These are phyloP conservation scores for Neurospora tetraspora DNA, from an alignment of 495 filamentous ascomycete genomes.

Conservation along the genomic window DNA sequence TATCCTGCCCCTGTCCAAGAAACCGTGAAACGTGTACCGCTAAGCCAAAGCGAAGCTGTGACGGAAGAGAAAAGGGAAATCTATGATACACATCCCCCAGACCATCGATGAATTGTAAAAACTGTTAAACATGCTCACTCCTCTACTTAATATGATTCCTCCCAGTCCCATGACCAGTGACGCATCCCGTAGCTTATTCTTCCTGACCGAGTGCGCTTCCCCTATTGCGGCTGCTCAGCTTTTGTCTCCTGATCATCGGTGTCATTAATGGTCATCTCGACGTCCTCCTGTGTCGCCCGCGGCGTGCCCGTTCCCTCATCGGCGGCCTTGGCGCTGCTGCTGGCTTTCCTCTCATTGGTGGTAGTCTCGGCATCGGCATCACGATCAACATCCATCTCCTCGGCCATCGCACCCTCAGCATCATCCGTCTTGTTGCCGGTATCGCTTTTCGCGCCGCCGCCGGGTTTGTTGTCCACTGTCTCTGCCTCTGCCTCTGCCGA, in stretches of 20 bases:
- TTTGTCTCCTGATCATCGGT: conserved; percentile 25
- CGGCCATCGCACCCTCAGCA: not conserved
- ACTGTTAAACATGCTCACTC: not conserved
- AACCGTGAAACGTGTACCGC: not conserved
- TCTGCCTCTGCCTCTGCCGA: conserved; percentile 12
- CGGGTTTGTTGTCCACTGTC: not conserved
- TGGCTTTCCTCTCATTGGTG: not conserved
- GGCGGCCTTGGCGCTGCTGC: not conserved
- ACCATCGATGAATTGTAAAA: not conserved
- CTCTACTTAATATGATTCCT: not conserved
- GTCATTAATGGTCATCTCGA: conserved; percentile 34
- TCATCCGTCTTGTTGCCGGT: conserved; percentile 15
- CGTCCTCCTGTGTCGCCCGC: conserved; percentile 25
- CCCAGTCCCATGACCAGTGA: not conserved
- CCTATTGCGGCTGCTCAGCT: conserved; percentile 12
- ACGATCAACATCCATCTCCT: not conserved
- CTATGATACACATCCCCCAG: not conserved
- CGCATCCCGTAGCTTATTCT: not conserved
- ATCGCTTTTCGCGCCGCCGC: conserved; percentile 13
- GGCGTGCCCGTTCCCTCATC: conserved; percentile 4
- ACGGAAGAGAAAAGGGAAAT: not conserved
- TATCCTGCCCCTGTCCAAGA: not conserved
- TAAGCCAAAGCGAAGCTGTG: not conserved
- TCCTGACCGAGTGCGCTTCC: not conserved
- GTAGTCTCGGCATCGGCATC: not conserved